Evolutionary conservation across 208 protist species (phyloP), one percentile per base, ranked within the genome.

Genomic region (Trypanosoma avium): DNA sequence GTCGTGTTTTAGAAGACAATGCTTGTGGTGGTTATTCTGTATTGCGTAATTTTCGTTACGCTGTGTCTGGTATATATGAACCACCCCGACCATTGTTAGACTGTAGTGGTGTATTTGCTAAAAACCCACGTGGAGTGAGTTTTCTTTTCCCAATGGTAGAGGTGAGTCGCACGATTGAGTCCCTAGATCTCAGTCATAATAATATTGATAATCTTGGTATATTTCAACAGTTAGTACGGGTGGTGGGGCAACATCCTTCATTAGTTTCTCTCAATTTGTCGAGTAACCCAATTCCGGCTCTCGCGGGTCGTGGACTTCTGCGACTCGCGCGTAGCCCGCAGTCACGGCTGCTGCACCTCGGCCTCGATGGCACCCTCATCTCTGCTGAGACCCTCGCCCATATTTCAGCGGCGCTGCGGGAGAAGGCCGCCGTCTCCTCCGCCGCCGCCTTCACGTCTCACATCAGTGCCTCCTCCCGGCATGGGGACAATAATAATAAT

Each of bases 211-310:
- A 50, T 40, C 61, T 94, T 15, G 77, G 50, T 17, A 15, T 86
- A 7, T 75, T 94, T n/a, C 88, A 94, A 72, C 65, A 66, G 8
- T 63, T 94, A 12, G 46, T 88, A 19, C 78, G 80, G 55, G 65
- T 77, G 12, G 71, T 84, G 3, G 54, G 64, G 8, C 61, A 67
- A 24, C 88, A 92, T 59, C 84, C 82, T 21, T 70, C 76, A 10
- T 33, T 94, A 13, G 36, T 65, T 15, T 81, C 79, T 26, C 57
- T 94, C 50, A 76, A 90, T 61, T 60, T 94, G 3, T 88, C 83
- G 3, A 63, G 82, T 59, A 94, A 94, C 59, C 88, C 88, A 1
- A 88, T 94, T 36, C 88, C 88, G 0, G 68, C 83, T 6, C 73
- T 94, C 0, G 88, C 88, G 0, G 88, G 82, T 2, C 82, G 88